These are phyloP conservation scores for Herpotrichia juniperi DNA, from an alignment of 2,329 filamentous ascomycete genomes.

Conservation along the genomic window DNA sequence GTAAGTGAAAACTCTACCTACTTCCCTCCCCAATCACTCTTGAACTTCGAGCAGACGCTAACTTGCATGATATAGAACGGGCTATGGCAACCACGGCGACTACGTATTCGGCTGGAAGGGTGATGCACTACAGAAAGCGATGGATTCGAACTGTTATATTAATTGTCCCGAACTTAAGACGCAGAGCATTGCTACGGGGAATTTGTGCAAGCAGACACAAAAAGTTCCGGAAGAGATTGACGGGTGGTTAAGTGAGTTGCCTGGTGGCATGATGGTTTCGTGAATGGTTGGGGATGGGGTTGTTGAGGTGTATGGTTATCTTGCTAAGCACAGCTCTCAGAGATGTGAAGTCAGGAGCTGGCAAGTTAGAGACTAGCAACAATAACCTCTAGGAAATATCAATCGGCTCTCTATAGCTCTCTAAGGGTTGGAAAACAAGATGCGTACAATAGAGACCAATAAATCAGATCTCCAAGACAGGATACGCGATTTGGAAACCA, in stretches of 20 bases:
- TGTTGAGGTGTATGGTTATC: too few species aligned
- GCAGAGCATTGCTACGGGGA: slow-evolving; percentile 54
- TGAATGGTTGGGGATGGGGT: too few species aligned
- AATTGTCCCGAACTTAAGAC: slow-evolving; percentile 50
- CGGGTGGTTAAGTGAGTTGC: slow-evolving; percentile 64
- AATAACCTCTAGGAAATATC: too few species aligned
- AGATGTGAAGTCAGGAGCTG: too few species aligned
- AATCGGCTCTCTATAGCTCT: too few species aligned
- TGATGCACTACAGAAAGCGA: slow-evolving; percentile 51
- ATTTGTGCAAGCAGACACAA: slow-evolving; percentile 65
- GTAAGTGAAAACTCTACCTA: slow-evolving; percentile 15
- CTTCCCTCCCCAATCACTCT: slow-evolving; percentile 50
- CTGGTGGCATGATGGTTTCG: slow-evolving; percentile 17
- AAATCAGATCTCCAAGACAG: too few species aligned
- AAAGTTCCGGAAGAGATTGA: slow-evolving; percentile 79
- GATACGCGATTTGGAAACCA: too few species aligned
- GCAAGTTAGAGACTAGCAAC: too few species aligned
- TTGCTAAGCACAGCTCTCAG: too few species aligned
- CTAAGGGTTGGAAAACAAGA: too few species aligned
- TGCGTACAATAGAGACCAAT: too few species aligned
- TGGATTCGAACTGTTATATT: slow-evolving; percentile 38
- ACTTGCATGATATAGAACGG: slow-evolving; percentile 49
- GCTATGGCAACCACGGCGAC: slow-evolving; percentile 57
- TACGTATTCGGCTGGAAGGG: slow-evolving; percentile 60
- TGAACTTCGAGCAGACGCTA: neutral